Base-by-base conservation (phyloP, 225 moss, liverwort and hornwort genomes). In the Sphagnum contortum region DNA sequence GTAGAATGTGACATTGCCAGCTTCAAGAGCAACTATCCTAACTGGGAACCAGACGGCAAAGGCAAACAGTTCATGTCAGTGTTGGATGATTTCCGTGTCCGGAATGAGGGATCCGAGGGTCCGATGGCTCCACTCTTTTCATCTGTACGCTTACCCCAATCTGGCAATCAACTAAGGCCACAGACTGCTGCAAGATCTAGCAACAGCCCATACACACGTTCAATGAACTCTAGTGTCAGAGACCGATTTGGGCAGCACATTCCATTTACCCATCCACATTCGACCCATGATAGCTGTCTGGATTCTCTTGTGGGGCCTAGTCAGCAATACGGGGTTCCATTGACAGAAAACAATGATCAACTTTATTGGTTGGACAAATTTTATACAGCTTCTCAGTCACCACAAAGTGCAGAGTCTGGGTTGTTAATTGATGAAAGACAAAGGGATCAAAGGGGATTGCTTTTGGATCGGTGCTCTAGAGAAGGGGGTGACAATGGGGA, bases 31-130 rank as follows among this genome's bases (percentile, higher is more conserved):
- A 89, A 91, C 70, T 98, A 98, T 71, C 98, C 93, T 11, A 93
- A 83, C 66, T 98, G 98, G 98, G 98, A 93, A 77, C 98, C 98
- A 63, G 88, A 93, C 73, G 89, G 83, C 61, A 91, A 91, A 45
- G 98, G 98, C 64, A 98, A 93, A 70, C 85, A 85, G 65, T 74
- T 98, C 52, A 75, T 98, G 70, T 91, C 93, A 47, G 81, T 76
- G 60, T 48, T 98, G 57, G 86, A 85, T 63, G 91, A 98, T 54
- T 95, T 95, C 49, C 89, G 91, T 48, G 67, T 72, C 62, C 81
- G 75, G 66, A 86, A 84, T 52, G 86, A 89, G 75, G 91, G 89
- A 29, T 73, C 80, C 49, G 89, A 74, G 49, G 76, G 81, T 47
- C 72, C 81, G 49, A 74, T 80, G 60, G 87, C 87, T 57, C 86